These are phyloP conservation scores for Yamadazyma tumulicola DNA, from an alignment of 805 yeast species.

Conservation along the genomic window DNA sequence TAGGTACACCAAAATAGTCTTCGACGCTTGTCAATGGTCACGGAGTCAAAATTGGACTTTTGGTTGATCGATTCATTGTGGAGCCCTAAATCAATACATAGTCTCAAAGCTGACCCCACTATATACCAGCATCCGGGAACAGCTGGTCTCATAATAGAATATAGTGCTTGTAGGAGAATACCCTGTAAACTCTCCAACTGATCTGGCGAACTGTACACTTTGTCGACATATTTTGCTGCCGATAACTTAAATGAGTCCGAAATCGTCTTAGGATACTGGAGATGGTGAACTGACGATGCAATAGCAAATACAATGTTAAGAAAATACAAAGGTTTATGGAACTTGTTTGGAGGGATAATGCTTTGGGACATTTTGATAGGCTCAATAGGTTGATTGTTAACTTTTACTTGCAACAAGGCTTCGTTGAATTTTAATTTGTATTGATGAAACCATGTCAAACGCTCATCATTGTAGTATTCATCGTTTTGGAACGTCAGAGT, in stretches of 20 bases:
- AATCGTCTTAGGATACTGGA: conserved; percentile 60
- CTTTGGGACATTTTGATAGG: conserved; percentile 31
- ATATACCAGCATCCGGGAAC: conserved; percentile 93
- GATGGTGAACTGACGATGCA: conserved; percentile 69
- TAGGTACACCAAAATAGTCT: conserved; percentile 88
- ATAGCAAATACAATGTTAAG: conserved; percentile 77
- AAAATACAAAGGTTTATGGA: conserved; percentile 60
- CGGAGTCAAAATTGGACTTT: conserved; percentile 44
- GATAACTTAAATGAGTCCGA: conserved; percentile 70
- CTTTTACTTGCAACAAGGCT: conserved; percentile 5
- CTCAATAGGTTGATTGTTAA: conserved; percentile 16
- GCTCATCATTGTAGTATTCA: conserved; percentile 17
- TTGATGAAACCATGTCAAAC: conserved; percentile 46
- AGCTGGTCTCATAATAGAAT: conserved; percentile 84
- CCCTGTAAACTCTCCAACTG: conserved; percentile 73
- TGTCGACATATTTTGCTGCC: conserved; percentile 57
- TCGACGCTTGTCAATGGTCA: conserved; percentile 64
- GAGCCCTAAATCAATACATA: conserved; percentile 80
- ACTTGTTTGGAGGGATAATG: conserved; percentile 44
- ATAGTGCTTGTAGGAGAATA: conserved; percentile 60
- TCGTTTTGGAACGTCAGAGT: conserved; percentile 18
- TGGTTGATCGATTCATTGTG: conserved; percentile 57
- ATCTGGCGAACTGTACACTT: conserved; percentile 55
- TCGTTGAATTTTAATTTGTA: conserved; percentile 31
- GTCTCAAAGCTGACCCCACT: conserved; percentile 72